Percentiles rank a stretch among this genome's conserved stretches.
These are phyloP conservation scores for Primulina huaijiensis DNA, from an alignment of 257 asterid genomes.

Conservation along the genomic window DNA sequence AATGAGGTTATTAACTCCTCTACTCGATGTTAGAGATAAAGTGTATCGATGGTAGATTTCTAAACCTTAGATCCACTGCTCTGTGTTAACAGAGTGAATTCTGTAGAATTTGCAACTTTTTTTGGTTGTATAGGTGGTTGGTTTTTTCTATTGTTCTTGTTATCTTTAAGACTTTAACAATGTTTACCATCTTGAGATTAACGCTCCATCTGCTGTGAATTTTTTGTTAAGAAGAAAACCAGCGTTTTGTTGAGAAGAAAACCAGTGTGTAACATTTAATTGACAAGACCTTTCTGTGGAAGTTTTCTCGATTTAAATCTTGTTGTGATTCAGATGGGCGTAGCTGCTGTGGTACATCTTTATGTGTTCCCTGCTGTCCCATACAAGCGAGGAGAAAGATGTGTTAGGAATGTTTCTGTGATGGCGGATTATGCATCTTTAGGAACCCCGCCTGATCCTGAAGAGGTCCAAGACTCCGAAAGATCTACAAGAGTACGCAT, in stretches of 20 bases:
- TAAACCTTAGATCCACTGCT: not conserved
- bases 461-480: constrained; percentile 84
- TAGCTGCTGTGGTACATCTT: constrained; percentile 96
- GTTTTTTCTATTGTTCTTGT: too few species aligned
- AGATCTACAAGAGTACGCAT: constrained; percentile 54
- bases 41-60: not conserved
- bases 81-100: not conserved
- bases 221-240: not conserved
- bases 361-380: constrained; percentile 91
- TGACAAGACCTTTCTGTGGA: constrained; percentile 10
- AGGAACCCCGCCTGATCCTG: constrained; percentile 90
- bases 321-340: constrained; percentile 74
- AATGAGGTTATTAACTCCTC: not conserved
- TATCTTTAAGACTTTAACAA: not conserved
- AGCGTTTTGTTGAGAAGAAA: too few species aligned
- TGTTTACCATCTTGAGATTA: not conserved
- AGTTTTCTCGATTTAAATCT: constrained; percentile 21
- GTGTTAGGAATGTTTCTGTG: constrained; percentile 89
- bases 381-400: constrained; percentile 94
- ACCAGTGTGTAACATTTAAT: not conserved
- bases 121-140: too few species aligned
- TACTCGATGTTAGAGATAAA: not conserved
- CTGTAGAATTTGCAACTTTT: not conserved
- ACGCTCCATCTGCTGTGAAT: constrained; percentile 2
- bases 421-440: constrained; percentile 88